Conservation (phyloP, 352 stramenopile species). For the Pythium insidiosum region DNA sequence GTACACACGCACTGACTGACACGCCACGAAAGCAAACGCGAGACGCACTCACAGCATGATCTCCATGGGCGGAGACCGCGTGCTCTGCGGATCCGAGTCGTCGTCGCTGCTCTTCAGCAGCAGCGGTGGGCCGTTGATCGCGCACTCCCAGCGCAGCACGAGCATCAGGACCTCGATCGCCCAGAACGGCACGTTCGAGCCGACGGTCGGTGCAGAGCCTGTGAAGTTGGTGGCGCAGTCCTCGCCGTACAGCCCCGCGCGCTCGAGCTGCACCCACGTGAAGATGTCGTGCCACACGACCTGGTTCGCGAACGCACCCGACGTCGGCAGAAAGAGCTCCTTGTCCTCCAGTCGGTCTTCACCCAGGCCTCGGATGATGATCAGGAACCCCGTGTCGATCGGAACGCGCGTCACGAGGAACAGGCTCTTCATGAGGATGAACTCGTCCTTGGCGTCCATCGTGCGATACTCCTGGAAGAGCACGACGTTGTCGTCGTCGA, state of each 20-base stretch:
- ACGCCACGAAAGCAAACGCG: too few relatives aligned
- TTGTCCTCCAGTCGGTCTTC: slow-evolving; percentile 20
- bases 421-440: slow-evolving; percentile 17
- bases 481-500: slow-evolving; percentile 21
- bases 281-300: slow-evolving; percentile 22
- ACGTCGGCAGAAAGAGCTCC: slow-evolving; percentile 13
- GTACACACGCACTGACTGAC: too few relatives aligned
- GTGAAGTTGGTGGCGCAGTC: slow-evolving; percentile 26
- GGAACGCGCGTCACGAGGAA: slow-evolving; percentile 8
- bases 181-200: slow-evolving; percentile 31
- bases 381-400: slow-evolving; percentile 5
- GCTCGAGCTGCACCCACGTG: slow-evolving; percentile 23
- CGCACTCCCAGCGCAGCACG: slow-evolving; percentile 30
- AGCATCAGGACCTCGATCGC: slow-evolving; percentile 29
- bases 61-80: not conserved
- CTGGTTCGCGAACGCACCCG: not conserved
- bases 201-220: slow-evolving; percentile 24
- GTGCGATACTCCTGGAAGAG: slow-evolving; percentile 20
- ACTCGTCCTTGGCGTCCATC: slow-evolving; percentile 16
- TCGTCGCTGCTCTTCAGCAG: not conserved
- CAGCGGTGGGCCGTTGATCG: slow-evolving; percentile 19
- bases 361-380: slow-evolving; percentile 22
- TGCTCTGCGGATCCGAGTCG: not conserved
- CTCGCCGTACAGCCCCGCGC: slow-evolving; percentile 15
- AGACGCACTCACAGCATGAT: slow-evolving; percentile 1